Evolutionary conservation across 2,329 filamentous ascomycete species (phyloP).

Genomic region (Fusarium nisikadoi): DNA sequence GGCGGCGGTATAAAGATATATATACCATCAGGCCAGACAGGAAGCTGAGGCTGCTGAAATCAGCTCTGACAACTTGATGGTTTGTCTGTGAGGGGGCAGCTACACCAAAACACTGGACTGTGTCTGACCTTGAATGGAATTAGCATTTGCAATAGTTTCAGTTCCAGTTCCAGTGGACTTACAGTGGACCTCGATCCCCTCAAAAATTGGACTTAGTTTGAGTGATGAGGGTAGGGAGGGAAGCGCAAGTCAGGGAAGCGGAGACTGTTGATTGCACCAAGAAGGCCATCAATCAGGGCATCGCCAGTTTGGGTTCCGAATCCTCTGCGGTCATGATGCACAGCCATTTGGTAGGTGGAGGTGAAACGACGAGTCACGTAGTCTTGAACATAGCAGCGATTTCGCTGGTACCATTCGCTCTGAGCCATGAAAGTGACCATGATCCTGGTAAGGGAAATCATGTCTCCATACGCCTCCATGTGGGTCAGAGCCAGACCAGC

Average conservation of each 20-base stretch:
- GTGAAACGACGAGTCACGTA: not conserved
- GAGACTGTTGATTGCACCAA: not conserved
- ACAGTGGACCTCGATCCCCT: not conserved
- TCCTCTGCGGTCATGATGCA: not conserved
- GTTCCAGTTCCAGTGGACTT: not conserved
- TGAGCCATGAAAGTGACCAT: not conserved
- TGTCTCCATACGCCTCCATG: not conserved
- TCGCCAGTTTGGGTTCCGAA: not conserved
- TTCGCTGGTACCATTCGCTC: not conserved
- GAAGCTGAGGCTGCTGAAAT: not conserved
- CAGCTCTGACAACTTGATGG: not conserved
- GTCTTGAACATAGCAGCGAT: not conserved
- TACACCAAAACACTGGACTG: not conserved
- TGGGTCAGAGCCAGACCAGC: not conserved
- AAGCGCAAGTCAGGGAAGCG: not conserved
- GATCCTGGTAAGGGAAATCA: not conserved
- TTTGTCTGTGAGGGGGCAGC: not conserved
- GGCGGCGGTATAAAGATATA: not conserved
- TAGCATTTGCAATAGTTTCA: not conserved
- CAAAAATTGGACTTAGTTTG: not conserved
- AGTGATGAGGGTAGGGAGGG: not conserved
- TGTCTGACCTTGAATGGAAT: not conserved
- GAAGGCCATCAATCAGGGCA: not conserved
- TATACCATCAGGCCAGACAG: not conserved
- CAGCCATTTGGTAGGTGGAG: not conserved